These are phyloP conservation scores for Linanthus parryae DNA, from an alignment of 148 eudicot species.

Conservation along the genomic window DNA sequence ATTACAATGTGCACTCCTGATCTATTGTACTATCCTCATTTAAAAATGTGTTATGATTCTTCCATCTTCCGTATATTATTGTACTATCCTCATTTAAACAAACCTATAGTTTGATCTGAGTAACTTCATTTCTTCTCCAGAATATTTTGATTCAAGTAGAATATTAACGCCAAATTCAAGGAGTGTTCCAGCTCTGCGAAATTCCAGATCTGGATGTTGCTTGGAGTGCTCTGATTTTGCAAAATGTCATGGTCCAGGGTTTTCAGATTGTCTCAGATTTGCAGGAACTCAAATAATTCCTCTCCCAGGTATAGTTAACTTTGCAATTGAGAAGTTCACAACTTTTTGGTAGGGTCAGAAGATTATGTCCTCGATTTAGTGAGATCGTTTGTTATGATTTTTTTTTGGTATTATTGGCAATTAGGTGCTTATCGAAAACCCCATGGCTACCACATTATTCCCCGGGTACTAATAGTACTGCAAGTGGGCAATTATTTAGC, in stretches of 20 bases:
- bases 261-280: slow-evolving; percentile 28
- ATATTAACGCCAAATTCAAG: no score
- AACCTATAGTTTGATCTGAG: no score
- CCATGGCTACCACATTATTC: slow-evolving; percentile 7
- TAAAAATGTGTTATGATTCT: no score
- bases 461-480: slow-evolving; percentile 12
- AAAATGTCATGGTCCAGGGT: slow-evolving; percentile 38
- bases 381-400: background rate
- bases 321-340: background rate
- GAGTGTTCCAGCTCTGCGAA: no score
- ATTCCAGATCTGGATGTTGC: no score
- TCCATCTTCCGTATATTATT: no score
- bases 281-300: slow-evolving; percentile 16
- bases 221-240: no score
- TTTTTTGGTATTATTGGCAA: background rate
- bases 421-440: slow-evolving; percentile 32
- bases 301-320: slow-evolving; percentile 33
- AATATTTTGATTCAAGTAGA: no score
- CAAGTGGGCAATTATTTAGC: slow-evolving; percentile 13
- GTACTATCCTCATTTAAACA: no score
- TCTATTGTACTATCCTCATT: no score
- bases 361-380: background rate
- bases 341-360: background rate
- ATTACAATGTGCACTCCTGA: no score
- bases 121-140: no score